Conservation (phyloP, 148 eudicot genomes). For the Camellia sinensis region DNA sequence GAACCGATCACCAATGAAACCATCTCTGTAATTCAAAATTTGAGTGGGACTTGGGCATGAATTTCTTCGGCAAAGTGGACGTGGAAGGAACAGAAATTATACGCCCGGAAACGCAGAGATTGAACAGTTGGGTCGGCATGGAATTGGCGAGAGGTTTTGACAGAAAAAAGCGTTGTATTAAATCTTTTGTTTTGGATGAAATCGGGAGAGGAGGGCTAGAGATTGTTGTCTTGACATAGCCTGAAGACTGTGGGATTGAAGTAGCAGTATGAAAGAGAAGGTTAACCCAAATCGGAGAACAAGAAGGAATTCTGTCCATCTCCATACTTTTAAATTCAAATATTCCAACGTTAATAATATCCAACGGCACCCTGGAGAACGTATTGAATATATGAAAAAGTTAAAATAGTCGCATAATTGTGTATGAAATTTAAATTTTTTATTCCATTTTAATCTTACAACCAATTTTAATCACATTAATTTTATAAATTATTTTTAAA, state of each 20-base stretch:
- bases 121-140: conserved; percentile 8
- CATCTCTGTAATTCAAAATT: conserved; percentile 28
- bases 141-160: not conserved
- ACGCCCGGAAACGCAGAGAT: conserved; percentile 19
- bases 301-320: conserved; percentile 10
- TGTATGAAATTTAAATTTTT: too few relatives aligned
- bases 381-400: too few relatives aligned
- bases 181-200: not conserved
- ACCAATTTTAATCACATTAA: too few relatives aligned
- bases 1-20: conserved; percentile 40
- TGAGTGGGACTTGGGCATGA: conserved; percentile 29
- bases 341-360: too few relatives aligned
- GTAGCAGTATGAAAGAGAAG: not conserved
- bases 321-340: not conserved
- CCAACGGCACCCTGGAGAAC: not conserved
- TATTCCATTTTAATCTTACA: too few relatives aligned
- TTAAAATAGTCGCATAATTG: too few relatives aligned
- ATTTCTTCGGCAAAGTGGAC: conserved; percentile 21
- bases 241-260: not conserved
- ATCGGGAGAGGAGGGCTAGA: not conserved
- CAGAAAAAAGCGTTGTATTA: not conserved
- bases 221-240: not conserved
- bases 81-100: conserved; percentile 18
- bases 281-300: not conserved
- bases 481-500: too few relatives aligned